Evolutionary conservation across 2,329 filamentous ascomycete genomes (phyloP).

Genomic region (Claviceps spartinae): DNA sequence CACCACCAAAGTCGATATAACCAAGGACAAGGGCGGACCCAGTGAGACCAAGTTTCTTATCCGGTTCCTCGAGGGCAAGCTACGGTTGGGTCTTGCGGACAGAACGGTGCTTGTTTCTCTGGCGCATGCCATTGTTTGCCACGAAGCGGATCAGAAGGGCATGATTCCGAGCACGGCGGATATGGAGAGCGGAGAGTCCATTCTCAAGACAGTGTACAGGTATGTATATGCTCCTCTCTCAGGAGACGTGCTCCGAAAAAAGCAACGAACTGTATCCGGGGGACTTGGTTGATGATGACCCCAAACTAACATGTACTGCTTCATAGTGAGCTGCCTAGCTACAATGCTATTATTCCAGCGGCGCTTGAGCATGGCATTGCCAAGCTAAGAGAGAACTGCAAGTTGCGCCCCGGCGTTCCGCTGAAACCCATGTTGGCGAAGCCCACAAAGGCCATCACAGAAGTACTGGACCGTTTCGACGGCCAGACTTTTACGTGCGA

Average conservation of each 20-base stretch:
- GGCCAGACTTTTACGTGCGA: constrained; percentile 93
- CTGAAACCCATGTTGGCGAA: constrained; percentile 98
- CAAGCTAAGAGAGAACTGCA: constrained; percentile 71
- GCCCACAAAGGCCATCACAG: constrained; percentile 93
- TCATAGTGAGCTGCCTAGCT: constrained; percentile 69
- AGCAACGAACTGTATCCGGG: background rate
- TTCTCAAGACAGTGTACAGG: constrained; percentile 85
- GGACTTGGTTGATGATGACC: background rate
- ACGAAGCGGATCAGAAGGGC: constrained; percentile 61
- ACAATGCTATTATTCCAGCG: constrained; percentile 85
- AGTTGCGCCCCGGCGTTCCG: constrained; percentile 83
- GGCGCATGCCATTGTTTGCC: constrained; percentile 73
- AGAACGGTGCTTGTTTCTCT: constrained; percentile 82
- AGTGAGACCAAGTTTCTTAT: constrained; percentile 94
- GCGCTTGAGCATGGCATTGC: constrained; percentile 78
- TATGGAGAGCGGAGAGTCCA: constrained; percentile 68
- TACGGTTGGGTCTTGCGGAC: constrained; percentile 82
- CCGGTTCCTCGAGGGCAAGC: constrained; percentile 85
- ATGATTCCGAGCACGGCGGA: constrained; percentile 61
- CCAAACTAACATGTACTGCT: background rate
- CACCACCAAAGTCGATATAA: constrained; percentile 73
- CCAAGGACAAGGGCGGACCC: constrained; percentile 79
- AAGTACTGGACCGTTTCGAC: constrained; percentile 93
- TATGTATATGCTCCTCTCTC: constrained; percentile 21
- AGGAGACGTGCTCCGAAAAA: too few relatives aligned